Conservation (phyloP, 345 rosid genomes). For the Camelina neglecta region DNA sequence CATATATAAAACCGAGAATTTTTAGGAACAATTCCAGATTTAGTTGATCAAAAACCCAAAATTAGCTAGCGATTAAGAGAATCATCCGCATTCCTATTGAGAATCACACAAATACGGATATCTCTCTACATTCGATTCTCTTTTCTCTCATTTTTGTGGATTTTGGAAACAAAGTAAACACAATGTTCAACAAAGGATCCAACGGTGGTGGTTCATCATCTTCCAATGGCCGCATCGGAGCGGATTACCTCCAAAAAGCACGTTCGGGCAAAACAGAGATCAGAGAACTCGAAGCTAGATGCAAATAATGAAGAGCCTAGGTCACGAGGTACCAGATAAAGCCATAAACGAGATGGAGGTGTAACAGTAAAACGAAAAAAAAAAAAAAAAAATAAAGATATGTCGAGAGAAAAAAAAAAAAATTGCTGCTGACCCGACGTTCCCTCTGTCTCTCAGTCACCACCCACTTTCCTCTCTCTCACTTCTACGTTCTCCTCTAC, state of each 20-base stretch:
- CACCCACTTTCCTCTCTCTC: too few relatives aligned
- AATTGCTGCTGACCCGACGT: too few relatives aligned
- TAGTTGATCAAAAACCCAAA: conserved; percentile 26
- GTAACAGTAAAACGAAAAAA: too few relatives aligned
- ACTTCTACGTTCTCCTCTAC: too few relatives aligned
- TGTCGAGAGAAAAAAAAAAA: too few relatives aligned
- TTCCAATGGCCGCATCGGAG: conserved; percentile 25
- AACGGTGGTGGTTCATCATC: conserved; percentile 34
- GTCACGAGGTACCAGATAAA: conserved; percentile 58
- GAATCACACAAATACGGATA: conserved; percentile 33
- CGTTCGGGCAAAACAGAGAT: conserved; percentile 47
- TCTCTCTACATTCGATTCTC: conserved; percentile 32
- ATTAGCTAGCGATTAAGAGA: conserved; percentile 42
- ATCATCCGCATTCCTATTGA: conserved; percentile 31
- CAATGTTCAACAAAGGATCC: conserved; percentile 50
- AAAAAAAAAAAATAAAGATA: too few relatives aligned
- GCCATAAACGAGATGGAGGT: conserved; percentile 60
- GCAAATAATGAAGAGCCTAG: conserved; percentile 66
- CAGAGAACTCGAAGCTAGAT: conserved; percentile 53
- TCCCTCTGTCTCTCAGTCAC: too few relatives aligned
- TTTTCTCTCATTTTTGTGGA: not conserved
- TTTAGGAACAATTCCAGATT: not conserved
- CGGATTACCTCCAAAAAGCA: conserved; percentile 41
- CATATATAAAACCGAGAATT: not conserved
- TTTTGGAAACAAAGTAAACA: conserved; percentile 30